phyloP scores from a whole-genome alignment of 352 stramenopile species.

The Elongisporangium anandrum region DNA sequence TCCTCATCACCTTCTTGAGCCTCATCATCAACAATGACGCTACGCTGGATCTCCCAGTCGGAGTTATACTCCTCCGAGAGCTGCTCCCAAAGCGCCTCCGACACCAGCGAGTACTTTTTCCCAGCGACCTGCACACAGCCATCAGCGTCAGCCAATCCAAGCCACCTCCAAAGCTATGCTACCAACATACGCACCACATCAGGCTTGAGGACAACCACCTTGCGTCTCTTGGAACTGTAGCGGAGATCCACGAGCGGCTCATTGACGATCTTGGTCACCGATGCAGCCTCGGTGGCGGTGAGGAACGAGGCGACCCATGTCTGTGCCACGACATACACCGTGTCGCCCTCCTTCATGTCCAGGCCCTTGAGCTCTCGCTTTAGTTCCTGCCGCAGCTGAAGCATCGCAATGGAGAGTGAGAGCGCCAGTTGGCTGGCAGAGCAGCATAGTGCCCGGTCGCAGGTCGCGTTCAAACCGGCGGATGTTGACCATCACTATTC shows the following conservation, averaged over 20 bases:
- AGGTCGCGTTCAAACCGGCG: neutral
- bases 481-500: neutral
- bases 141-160: neutral
- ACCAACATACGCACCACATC: constrained; percentile 28
- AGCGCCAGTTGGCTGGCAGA: neutral
- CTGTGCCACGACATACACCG: neutral
- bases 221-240: constrained; percentile 30
- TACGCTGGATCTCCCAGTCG: constrained; percentile 69
- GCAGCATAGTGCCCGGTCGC: neutral
- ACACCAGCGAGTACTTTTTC: constrained; percentile 59
- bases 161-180: constrained; percentile 1
- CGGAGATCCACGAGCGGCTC: constrained; percentile 40
- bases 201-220: constrained; percentile 44
- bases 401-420: neutral
- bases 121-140: constrained; percentile 33
- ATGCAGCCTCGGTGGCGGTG: no score
- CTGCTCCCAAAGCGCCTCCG: constrained; percentile 64
- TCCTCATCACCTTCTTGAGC: neutral
- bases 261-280: constrained; percentile 16
- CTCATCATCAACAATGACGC: constrained; percentile 27
- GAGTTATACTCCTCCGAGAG: constrained; percentile 52
- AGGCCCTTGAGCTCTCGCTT: neutral
- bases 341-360: neutral
- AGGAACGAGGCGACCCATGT: neutral
- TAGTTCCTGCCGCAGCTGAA: neutral